Evolutionary conservation across 1,139 yeast genomes (phyloP), one percentile per base, ranked within the genome.

Genomic region (Yamadazyma oceani): DNA sequence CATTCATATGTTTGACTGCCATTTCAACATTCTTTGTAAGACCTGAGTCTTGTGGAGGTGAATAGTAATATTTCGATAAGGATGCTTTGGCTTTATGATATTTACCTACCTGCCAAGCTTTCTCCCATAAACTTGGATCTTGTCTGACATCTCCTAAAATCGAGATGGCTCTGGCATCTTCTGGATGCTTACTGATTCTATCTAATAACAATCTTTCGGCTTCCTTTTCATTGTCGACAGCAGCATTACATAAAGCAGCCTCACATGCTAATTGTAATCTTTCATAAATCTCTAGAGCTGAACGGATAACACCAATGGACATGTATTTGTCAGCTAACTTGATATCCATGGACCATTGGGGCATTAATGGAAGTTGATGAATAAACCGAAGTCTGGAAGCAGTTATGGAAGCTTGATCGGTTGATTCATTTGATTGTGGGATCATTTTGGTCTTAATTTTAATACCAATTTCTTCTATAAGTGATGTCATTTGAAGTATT

Each of bases 221-320:
- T 42, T 78, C 75, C 4, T 61, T 63, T 49, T 80, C 89, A 44
- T 85, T 82, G 19, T 89, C 96, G 16, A 82, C 82, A 1, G 95
- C 85, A 2, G 96, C 95, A 52, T 85, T 80, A 65, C 98, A 92
- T 42, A 92, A 66, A 0, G 97, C 97, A 16, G 87, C 86, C 51
- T 92, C 97, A 37, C 85, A 80, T 53, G 80, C 74, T 71, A 88
- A 66, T 34, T 81, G 77, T 38, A 94, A 67, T 45, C 97, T 69
- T 54, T 85, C 89, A 57, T 89, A 94, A 19, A 92, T 87, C 42
- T 87, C 96, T 36, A 90, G 73, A 0, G 99, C 98, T 8, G 96
- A 85, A 47, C 82, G 82, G 36, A 89, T 65, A 13, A 87, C 81
- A 33, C 98, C 97, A 35, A 94, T 60, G 3, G 94, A 82, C 82